Evolutionary conservation across 192 early-diverging fungal genomes (phyloP).

Genomic region (Mycoemilia scoparia): DNA sequence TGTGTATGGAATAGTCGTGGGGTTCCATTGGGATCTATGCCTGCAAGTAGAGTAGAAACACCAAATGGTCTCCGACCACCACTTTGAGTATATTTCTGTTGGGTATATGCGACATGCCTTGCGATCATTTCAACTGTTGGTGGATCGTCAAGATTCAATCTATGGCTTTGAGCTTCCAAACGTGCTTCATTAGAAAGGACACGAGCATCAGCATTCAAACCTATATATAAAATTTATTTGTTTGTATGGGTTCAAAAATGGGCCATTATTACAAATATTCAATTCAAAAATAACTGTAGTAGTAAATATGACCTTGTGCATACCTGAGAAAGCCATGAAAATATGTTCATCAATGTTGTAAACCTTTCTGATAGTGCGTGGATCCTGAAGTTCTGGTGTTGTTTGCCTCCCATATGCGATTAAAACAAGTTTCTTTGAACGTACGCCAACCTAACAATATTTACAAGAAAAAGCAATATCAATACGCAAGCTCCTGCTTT

Average conservation of each 20-base stretch:
- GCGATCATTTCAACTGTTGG: slow-evolving; percentile 97
- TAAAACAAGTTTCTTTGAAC: slow-evolving; percentile 77
- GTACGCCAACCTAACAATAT: slow-evolving; percentile 77
- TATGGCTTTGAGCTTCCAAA: slow-evolving; percentile 93
- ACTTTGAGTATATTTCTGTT: slow-evolving; percentile 98
- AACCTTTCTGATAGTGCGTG: slow-evolving; percentile 92
- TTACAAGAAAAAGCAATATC: not conserved
- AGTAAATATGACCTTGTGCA: slow-evolving; percentile 33
- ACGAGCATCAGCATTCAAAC: slow-evolving; percentile 87
- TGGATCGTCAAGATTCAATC: slow-evolving; percentile 92
- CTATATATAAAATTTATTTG: slow-evolving; percentile 21
- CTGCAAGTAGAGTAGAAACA: slow-evolving; percentile 90
- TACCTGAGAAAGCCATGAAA: slow-evolving; percentile 92
- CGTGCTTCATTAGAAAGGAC: slow-evolving; percentile 92
- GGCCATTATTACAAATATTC: no score
- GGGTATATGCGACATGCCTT: slow-evolving; percentile 84
- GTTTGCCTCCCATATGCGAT: slow-evolving; percentile 95
- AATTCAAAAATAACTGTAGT: no score
- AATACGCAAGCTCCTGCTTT: no score
- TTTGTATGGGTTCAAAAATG: no score
- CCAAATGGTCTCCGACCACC: slow-evolving; percentile 97
- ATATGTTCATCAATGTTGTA: slow-evolving; percentile 92
- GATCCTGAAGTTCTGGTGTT: slow-evolving; percentile 88
- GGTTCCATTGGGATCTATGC: slow-evolving; percentile 73
- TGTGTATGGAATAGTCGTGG: slow-evolving; percentile 96